phyloP scores from a whole-genome alignment of 768 basidiomycete genomes.

The Lentinula sp. region DNA sequence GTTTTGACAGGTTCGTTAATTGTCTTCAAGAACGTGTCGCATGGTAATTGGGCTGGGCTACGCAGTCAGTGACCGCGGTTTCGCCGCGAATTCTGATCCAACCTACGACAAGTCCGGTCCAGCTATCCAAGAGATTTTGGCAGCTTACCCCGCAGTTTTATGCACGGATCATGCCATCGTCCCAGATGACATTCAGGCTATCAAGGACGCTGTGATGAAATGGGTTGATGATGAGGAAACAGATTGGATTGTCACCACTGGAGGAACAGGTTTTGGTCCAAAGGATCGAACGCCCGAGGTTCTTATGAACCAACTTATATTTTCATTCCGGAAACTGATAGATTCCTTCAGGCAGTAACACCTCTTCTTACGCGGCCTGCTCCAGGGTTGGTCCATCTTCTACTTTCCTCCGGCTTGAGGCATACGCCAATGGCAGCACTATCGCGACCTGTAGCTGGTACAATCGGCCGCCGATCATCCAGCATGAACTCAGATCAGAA shows the following conservation, averaged over 20 bases:
- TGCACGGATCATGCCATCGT: constrained; percentile 42
- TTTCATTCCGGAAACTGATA: neutral
- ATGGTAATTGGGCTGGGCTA: neutral
- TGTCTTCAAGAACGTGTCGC: neutral
- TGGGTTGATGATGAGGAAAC: constrained; percentile 41
- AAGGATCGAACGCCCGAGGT: constrained; percentile 86
- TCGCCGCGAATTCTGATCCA: constrained; percentile 27
- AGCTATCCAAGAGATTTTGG: constrained; percentile 47
- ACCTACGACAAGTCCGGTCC: constrained; percentile 64
- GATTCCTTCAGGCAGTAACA: constrained; percentile 42
- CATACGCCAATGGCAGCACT: constrained; percentile 79
- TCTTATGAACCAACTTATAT: neutral
- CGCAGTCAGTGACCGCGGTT: constrained; percentile 70
- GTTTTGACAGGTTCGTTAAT: constrained; percentile 15
- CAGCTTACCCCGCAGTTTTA: constrained; percentile 22
- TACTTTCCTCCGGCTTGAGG: constrained; percentile 61
- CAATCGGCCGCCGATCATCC: constrained; percentile 22
- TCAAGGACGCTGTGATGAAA: constrained; percentile 39
- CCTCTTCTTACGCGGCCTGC: constrained; percentile 63
- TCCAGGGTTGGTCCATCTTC: constrained; percentile 69
- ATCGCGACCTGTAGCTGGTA: constrained; percentile 79
- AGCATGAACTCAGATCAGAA: neutral
- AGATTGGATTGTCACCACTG: constrained; percentile 78
- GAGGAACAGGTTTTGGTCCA: constrained; percentile 83
- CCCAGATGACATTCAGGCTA: constrained; percentile 55